phyloP scores from a whole-genome alignment of 345 rosid species.

The Murraya koenigii region DNA sequence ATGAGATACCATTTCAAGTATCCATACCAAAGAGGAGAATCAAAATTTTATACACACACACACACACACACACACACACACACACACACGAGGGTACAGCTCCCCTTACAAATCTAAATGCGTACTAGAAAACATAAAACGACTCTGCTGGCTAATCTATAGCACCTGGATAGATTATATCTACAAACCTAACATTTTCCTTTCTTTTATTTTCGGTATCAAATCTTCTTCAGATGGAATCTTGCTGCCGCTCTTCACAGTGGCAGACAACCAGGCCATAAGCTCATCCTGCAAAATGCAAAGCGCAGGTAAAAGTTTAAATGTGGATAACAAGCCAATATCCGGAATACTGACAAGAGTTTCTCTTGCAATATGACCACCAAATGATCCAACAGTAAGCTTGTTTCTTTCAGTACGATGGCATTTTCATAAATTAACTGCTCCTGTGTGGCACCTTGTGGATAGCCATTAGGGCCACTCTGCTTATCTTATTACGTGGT shows the following conservation, averaged over 20 bases:
- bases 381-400: too few species aligned
- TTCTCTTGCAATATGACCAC: background rate
- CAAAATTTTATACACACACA: background rate
- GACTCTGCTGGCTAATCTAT: background rate
- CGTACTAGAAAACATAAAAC: background rate
- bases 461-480: background rate
- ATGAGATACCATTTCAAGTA: background rate
- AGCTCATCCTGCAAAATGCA: conserved; percentile 65
- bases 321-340: background rate
- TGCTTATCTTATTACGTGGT: background rate
- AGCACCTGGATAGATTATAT: background rate
- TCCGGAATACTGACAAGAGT: background rate
- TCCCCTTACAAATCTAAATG: background rate
- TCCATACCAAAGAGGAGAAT: background rate
- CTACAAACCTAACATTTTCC: conserved; percentile 54
- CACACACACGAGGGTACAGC: background rate
- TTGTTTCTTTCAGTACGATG: too few species aligned
- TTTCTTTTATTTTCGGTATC: conserved; percentile 50
- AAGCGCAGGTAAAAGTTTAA: background rate
- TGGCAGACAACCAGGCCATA: conserved; percentile 64
- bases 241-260: conserved; percentile 27
- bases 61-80: background rate
- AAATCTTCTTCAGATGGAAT: conserved; percentile 59
- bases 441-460: background rate
- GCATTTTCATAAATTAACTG: background rate